These are phyloP conservation scores for Xerocomus minutiporus DNA, from an alignment of 1,284 basidiomycete genomes.

Conservation along the genomic window DNA sequence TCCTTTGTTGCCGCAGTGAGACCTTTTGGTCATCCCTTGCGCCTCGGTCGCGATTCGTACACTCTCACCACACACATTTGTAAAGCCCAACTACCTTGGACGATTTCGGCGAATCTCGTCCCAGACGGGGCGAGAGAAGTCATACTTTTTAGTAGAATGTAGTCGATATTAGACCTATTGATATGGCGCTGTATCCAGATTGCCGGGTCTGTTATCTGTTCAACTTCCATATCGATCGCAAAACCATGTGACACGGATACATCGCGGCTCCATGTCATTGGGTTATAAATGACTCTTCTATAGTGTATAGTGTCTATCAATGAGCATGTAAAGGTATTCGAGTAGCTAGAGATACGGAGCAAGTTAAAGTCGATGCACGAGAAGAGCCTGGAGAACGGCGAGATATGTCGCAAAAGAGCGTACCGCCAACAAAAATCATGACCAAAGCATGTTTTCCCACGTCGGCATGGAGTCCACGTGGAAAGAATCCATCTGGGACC, in stretches of 20 bases:
- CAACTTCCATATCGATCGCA: too few species aligned
- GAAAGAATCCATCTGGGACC: background rate
- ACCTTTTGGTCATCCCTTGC: too few species aligned
- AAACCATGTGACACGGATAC: too few species aligned
- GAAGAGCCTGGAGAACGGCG: background rate
- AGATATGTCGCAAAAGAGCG: background rate
- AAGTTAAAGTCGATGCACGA: background rate
- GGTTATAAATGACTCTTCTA: background rate
- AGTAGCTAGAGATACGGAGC: conserved; percentile 2
- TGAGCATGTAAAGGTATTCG: conserved; percentile 1
- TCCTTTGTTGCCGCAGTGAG: background rate
- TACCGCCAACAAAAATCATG: conserved; percentile 1
- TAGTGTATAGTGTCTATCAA: conserved; percentile 11
- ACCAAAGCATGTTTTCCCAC: conserved; percentile 4
- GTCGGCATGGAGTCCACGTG: background rate
- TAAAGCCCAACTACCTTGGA: too few species aligned
- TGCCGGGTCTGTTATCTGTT: background rate
- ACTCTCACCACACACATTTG: too few species aligned
- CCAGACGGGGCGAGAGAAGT: too few species aligned
- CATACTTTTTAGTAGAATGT: too few species aligned
- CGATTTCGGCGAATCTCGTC: too few species aligned
- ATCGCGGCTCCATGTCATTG: background rate
- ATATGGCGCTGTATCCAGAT: too few species aligned
- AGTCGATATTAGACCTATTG: too few species aligned
- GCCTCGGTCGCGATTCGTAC: too few species aligned